These are phyloP conservation scores for Saccharomycopsis hybrid DNA, from an alignment of 1,139 yeast genomes.

Conservation along the genomic window DNA sequence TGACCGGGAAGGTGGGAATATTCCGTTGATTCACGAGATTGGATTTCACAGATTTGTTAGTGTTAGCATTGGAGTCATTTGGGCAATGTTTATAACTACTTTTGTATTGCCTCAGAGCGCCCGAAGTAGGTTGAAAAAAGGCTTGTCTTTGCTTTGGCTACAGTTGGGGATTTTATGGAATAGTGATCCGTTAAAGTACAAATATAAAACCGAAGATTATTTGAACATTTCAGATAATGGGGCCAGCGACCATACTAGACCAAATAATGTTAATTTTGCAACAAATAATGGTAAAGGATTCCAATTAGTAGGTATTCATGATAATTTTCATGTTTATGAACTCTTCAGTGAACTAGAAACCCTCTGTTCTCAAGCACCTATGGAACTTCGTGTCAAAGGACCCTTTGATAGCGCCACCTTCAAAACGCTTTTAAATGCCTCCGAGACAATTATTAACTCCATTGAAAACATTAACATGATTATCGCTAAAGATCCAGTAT, in stretches of 20 bases:
- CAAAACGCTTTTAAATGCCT: slow-evolving; percentile 43
- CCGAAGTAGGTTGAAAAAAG: slow-evolving; percentile 56
- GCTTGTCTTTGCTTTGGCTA: slow-evolving; percentile 66
- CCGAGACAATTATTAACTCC: slow-evolving; percentile 66
- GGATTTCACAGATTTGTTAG: slow-evolving; percentile 74
- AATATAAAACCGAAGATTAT: not conserved
- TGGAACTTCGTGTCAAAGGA: slow-evolving; percentile 71
- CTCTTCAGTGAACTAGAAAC: slow-evolving; percentile 58
- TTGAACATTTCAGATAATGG: not conserved
- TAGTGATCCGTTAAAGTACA: slow-evolving; percentile 41
- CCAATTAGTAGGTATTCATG: slow-evolving; percentile 45
- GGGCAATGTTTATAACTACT: slow-evolving; percentile 66
- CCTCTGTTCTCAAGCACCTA: slow-evolving; percentile 64
- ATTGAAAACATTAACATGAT: slow-evolving; percentile 66
- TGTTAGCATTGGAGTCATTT: slow-evolving; percentile 64
- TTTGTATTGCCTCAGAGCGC: slow-evolving; percentile 73
- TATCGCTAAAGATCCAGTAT: slow-evolving; percentile 52
- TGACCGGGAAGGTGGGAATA: slow-evolving; percentile 43
- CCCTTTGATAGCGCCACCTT: slow-evolving; percentile 55
- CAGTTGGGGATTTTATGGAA: slow-evolving; percentile 82
- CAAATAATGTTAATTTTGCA: not conserved
- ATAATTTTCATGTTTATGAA: slow-evolving; percentile 44
- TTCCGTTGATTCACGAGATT: slow-evolving; percentile 65
- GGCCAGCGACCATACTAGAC: not conserved
- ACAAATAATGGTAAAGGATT: slow-evolving; percentile 24